Evolutionary conservation across 2,329 filamentous ascomycete genomes (phyloP).

Genomic region (Cytospora mali): DNA sequence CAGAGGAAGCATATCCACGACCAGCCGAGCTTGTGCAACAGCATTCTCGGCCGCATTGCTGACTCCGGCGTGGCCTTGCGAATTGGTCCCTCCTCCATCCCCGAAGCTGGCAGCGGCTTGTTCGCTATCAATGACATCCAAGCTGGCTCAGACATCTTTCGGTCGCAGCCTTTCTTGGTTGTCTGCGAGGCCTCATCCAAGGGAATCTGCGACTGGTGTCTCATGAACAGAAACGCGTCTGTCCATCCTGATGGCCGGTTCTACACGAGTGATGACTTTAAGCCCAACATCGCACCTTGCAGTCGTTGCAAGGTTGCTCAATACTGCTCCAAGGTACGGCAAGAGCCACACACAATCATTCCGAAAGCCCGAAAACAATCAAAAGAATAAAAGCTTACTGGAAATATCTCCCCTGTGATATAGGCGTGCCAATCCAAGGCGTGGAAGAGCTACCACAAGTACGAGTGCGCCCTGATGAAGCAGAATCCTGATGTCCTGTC

Average conservation of each 20-base stretch:
- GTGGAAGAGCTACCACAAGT: conserved; percentile 37
- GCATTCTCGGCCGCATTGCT: conserved; percentile 14
- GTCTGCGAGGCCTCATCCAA: conserved; percentile 27
- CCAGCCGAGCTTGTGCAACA: conserved; percentile 20
- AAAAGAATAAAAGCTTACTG: not conserved
- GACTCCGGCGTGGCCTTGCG: conserved; percentile 4
- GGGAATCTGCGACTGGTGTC: conserved; percentile 36
- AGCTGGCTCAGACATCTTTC: conserved; percentile 35
- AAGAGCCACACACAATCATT: too few species aligned
- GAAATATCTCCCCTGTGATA: not conserved
- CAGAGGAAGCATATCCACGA: conserved; percentile 14
- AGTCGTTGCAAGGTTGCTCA: conserved; percentile 32
- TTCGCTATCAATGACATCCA: conserved; percentile 30
- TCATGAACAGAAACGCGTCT: conserved; percentile 26
- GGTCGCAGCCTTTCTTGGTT: conserved; percentile 29
- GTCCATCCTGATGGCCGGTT: conserved; percentile 23
- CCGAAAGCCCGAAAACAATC: too few species aligned
- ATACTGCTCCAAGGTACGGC: conserved; percentile 36
- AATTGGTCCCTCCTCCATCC: conserved; percentile 28
- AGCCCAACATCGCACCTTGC: conserved; percentile 29
- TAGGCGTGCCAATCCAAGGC: conserved; percentile 37
- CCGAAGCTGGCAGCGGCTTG: conserved; percentile 33
- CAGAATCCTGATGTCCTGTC: conserved; percentile 28
- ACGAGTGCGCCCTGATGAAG: conserved; percentile 36
- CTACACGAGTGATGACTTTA: conserved; percentile 4